phyloP scores from a whole-genome alignment of 2,329 filamentous ascomycete genomes.

The Dothistroma pini region DNA sequence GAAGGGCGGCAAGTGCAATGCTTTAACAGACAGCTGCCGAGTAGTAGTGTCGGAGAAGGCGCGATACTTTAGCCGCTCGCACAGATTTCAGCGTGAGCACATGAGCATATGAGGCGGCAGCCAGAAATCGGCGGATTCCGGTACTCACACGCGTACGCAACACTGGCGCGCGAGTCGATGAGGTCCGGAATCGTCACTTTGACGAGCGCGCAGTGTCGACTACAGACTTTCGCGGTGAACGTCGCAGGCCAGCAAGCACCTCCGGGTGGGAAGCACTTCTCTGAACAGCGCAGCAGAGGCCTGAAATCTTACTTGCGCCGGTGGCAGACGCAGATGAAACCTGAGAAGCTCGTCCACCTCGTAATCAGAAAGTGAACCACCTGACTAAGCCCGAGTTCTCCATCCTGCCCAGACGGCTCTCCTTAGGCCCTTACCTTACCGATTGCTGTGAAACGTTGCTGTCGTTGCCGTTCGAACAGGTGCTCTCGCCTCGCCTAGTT shows the following conservation, averaged over 20 bases:
- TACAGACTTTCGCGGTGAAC: background rate
- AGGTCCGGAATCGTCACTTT: background rate
- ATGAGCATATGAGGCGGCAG: background rate
- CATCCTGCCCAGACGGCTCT: slow-evolving; percentile 3
- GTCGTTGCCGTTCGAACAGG: background rate
- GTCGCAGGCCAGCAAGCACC: background rate
- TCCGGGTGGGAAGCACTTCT: background rate
- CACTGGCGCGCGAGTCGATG: background rate
- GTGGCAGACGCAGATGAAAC: background rate
- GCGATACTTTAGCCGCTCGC: background rate
- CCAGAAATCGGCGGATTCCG: background rate
- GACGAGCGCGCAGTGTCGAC: background rate
- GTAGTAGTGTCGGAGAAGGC: background rate
- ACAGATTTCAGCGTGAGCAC: too few species aligned
- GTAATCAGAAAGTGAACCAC: background rate
- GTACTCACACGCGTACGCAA: background rate
- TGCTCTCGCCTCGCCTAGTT: background rate
- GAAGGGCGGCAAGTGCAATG: background rate
- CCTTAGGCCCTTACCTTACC: too few species aligned
- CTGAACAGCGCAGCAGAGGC: background rate
- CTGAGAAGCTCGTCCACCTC: background rate
- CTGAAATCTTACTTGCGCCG: background rate
- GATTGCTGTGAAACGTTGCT: background rate
- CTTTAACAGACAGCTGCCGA: background rate
- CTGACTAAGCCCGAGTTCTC: background rate